phyloP scores from a whole-genome alignment of 2,329 filamentous ascomycete species.

The Zymoseptoria tritici region DNA sequence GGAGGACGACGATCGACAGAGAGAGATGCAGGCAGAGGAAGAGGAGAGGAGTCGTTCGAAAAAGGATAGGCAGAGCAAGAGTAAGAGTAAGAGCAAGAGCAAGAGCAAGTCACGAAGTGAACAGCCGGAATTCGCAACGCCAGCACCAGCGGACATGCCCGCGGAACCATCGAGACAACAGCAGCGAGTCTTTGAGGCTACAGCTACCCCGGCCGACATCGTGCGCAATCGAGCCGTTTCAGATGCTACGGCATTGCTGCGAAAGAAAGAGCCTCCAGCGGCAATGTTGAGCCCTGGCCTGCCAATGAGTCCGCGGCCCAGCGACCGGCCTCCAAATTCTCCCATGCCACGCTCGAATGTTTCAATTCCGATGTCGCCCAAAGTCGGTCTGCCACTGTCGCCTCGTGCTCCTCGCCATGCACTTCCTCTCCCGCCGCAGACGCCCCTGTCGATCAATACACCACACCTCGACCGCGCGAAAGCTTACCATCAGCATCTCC shows the following conservation, averaged over 20 bases:
- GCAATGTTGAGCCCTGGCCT: constrained; percentile 54
- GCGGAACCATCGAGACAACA: constrained; percentile 7
- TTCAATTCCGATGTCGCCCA: constrained; percentile 63
- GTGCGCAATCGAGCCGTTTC: constrained; percentile 22
- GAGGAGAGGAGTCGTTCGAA: constrained; percentile 59
- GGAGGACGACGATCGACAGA: constrained; percentile 75
- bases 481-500: constrained; percentile 25
- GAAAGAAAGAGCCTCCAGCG: constrained; percentile 36
- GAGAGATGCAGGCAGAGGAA: constrained; percentile 59
- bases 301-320: constrained; percentile 54
- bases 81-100: constrained; percentile 36
- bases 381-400: constrained; percentile 53
- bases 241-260: constrained; percentile 19
- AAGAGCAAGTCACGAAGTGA: background rate
- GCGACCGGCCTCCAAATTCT: constrained; percentile 52
- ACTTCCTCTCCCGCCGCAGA: constrained; percentile 64
- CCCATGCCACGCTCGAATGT: constrained; percentile 52
- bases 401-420: constrained; percentile 67
- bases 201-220: constrained; percentile 21
- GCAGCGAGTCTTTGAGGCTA: constrained; percentile 12
- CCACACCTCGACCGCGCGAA: constrained; percentile 37
- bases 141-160: constrained; percentile 6
- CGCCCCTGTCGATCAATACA: constrained; percentile 57
- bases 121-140: constrained; percentile 9
- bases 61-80: constrained; percentile 64